A percentile compares a stretch with the other conserved stretches of the same genome.
Conservation (phyloP, 2,329 filamentous ascomycete species). For the Colletotrichum graminicola region DNA sequence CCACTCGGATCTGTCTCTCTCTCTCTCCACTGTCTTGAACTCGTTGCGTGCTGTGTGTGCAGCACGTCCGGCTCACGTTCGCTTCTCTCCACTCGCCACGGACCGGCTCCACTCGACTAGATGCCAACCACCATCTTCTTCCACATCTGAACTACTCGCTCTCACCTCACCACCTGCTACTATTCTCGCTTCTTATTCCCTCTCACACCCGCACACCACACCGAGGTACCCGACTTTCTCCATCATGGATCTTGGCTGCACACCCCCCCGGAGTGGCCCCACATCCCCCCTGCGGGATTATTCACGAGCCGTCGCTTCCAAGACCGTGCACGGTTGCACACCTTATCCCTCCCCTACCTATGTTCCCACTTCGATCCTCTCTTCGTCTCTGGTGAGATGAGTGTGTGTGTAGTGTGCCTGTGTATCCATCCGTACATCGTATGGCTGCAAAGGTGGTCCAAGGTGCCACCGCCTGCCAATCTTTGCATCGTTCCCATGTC, state of each 20-base stretch:
- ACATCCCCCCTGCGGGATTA: constrained; percentile 39
- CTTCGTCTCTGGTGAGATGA: constrained; percentile 14
- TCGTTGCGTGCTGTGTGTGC: constrained; percentile 18
- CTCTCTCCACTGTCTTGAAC: constrained; percentile 31
- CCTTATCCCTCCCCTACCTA: constrained; percentile 31
- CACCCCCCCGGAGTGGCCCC: constrained; percentile 12
- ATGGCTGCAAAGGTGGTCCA: constrained; percentile 28
- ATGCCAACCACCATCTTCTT: not conserved
- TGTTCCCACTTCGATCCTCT: constrained; percentile 20
- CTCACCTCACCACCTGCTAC: not conserved
- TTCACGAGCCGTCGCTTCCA: constrained; percentile 38
- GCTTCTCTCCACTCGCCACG: constrained; percentile 29
- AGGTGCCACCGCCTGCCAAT: constrained; percentile 32
- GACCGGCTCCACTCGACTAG: constrained; percentile 14
- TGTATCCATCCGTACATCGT: constrained; percentile 15
- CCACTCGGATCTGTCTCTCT: constrained; percentile 18
- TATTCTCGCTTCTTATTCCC: not conserved
- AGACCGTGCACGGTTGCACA: constrained; percentile 41
- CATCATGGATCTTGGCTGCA: constrained; percentile 23
- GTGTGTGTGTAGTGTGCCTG: constrained; percentile 9
- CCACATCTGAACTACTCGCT: constrained; percentile 1
- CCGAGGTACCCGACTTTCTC: constrained; percentile 12
- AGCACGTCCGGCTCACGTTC: constrained; percentile 26
- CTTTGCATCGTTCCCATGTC: constrained; percentile 37
- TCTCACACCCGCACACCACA: not conserved